These are phyloP conservation scores for Rhytidiadelphus loreus DNA, from an alignment of 225 moss, liverwort and hornwort genomes.

Conservation along the genomic window DNA sequence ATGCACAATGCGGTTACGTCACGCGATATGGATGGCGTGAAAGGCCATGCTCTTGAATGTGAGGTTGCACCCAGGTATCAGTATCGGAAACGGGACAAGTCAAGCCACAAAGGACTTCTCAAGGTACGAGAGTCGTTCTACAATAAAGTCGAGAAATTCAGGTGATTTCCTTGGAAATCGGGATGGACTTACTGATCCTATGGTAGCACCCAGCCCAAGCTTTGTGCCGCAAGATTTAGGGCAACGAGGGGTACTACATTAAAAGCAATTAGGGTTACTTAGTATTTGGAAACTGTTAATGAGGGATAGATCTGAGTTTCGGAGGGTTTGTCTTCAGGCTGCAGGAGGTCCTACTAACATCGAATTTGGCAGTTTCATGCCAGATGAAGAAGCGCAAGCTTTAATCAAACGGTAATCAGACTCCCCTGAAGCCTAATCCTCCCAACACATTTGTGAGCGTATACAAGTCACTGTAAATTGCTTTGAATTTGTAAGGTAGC, in stretches of 20 bases:
- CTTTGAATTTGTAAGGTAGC: not conserved
- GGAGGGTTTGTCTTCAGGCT: not conserved
- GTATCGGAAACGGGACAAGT: not conserved
- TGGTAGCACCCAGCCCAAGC: not conserved
- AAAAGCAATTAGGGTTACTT: not conserved
- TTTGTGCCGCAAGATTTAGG: not conserved
- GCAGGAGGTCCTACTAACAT: constrained; percentile 21
- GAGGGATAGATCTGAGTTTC: not conserved
- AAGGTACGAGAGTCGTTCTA: not conserved
- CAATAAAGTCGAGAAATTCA: not conserved
- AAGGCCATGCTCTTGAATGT: not conserved
- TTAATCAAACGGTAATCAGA: constrained; percentile 1
- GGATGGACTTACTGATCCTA: not conserved
- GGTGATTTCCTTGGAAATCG: not conserved
- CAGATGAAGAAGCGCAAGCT: constrained; percentile 1
- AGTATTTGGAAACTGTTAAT: not conserved
- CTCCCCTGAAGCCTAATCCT: not conserved
- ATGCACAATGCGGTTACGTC: constrained; percentile 18
- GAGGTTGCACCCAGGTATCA: not conserved
- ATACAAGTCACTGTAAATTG: not conserved
- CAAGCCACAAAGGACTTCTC: constrained; percentile 8
- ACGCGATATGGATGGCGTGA: not conserved
- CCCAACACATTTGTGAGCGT: not conserved
- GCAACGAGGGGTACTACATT: not conserved
- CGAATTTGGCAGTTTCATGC: constrained; percentile 17